Evolutionary conservation across 225 moss, liverwort and hornwort species (phyloP), one percentile per base, ranked within the genome.

Genomic region (Pseudisothecium myosuroides): DNA sequence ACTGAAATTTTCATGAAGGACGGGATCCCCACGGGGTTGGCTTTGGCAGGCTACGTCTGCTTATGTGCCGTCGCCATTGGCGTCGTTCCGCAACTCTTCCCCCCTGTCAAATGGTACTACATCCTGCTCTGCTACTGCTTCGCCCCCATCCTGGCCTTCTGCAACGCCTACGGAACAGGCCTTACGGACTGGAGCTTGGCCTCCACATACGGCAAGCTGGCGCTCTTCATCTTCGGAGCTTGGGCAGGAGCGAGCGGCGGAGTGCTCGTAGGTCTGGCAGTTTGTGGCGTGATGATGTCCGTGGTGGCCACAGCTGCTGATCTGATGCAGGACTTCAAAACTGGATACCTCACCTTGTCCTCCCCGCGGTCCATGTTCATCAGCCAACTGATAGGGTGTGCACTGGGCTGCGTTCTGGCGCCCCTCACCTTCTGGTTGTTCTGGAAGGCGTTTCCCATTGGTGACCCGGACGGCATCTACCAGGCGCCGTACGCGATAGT

Each of bases 331-430:
- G 98, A 98, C 81, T 96, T 98, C 91, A 95, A 95, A 78, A 98
- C 97, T 5, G 98, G 98, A 21, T 96, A 96, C 88, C 91, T 97
- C 69, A 97, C 98, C 6, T 41, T 98, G 22, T 95, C 98, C 21
- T 98, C 98, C 17, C 98, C 98, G 8, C 93, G 93, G 26, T 98
- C 98, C 81, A 98, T 98, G 97, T 98, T 98, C 89, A 83, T 97
- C 41, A 96, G 98, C 94, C 98, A 98, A 73, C 66, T 97, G 72
- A 80, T 96, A 39, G 98, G 98, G 39, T 89, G 90, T 45, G 83
- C 76, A 13, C 88, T 96, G 86, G 98, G 98, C 49, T 96, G 97
- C 88, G 17, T 98, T 17, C 76, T 98, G 45, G 95, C 98, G 61
- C 97, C 97, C 18, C 10, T 85, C 29, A 96, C 96, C 7, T 98